Conservation (phyloP, 2,329 filamentous ascomycete species). For the Colletotrichum sublineola region DNA sequence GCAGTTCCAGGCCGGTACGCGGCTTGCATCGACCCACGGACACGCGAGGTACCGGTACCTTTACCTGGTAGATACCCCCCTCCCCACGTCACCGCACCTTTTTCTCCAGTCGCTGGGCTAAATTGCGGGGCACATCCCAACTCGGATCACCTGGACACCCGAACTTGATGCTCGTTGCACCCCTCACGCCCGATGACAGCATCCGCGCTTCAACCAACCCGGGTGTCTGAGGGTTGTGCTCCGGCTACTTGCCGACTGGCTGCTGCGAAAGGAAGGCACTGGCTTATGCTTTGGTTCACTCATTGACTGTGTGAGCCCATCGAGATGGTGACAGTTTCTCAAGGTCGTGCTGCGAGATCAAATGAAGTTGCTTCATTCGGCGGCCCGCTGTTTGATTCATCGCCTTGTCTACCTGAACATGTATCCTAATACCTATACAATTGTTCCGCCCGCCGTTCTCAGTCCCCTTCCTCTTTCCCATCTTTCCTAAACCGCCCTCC, state of each 20-base stretch:
- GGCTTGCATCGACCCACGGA: background rate
- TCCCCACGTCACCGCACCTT: slow-evolving; percentile 39
- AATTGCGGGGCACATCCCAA: slow-evolving; percentile 38
- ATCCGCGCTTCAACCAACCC: slow-evolving; percentile 19
- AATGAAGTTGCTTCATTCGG: background rate
- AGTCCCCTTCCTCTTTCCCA: background rate
- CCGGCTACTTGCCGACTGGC: slow-evolving; percentile 24
- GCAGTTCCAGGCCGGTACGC: slow-evolving; percentile 6
- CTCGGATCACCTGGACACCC: slow-evolving; percentile 34
- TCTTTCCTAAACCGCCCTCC: background rate
- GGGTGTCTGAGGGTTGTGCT: slow-evolving; percentile 16
- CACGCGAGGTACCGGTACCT: slow-evolving; percentile 31
- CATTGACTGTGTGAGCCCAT: background rate
- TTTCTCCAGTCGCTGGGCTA: slow-evolving; percentile 36
- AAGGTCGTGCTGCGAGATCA: slow-evolving; percentile 3
- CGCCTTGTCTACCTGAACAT: background rate
- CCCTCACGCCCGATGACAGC: slow-evolving; percentile 36
- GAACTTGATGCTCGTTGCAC: slow-evolving; percentile 23
- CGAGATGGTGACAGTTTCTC: background rate
- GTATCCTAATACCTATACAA: background rate
- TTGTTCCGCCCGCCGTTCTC: background rate
- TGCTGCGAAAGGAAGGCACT: slow-evolving; percentile 18
- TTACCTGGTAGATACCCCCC: slow-evolving; percentile 24
- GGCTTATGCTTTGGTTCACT: background rate
- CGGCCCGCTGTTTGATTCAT: background rate